Percentiles rank a stretch among this genome's conserved stretches.
phyloP scores from a whole-genome alignment of 306 rosid genomes.

The Carpinus fangiana region DNA sequence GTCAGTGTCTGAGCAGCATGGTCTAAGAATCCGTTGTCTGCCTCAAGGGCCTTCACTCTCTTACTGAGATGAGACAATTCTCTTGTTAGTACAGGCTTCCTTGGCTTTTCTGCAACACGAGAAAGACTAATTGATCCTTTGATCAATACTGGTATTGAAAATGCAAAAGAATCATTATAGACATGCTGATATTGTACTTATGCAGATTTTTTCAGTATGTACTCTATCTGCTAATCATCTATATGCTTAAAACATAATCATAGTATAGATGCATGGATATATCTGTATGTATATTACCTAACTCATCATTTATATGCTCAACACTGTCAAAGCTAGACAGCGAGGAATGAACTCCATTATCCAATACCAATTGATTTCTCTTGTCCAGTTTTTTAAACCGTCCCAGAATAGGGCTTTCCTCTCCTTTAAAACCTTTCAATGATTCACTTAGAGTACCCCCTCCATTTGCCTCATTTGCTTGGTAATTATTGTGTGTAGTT shows the following conservation, averaged over 20 bases:
- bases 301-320: constrained; percentile 36
- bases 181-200: neutral
- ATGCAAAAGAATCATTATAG: neutral
- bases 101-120: constrained; percentile 46
- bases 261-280: neutral
- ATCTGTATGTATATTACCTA: constrained; percentile 40
- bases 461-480: constrained; percentile 33
- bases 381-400: constrained; percentile 51
- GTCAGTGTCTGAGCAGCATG: constrained; percentile 35
- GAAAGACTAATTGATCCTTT: neutral
- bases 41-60: constrained; percentile 57
- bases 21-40: constrained; percentile 42
- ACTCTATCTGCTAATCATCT: constrained; percentile 33
- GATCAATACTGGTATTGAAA: neutral
- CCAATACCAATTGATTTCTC: constrained; percentile 27
- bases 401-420: constrained; percentile 53
- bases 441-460: constrained; percentile 32
- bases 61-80: constrained; percentile 43
- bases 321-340: constrained; percentile 28
- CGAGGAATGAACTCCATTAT: constrained; percentile 37
- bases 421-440: constrained; percentile 46
- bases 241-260: neutral
- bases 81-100: constrained; percentile 28
- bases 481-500: constrained; percentile 24
- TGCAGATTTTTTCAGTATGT: neutral